Conservation (phyloP, 1,284 basidiomycete genomes). For the Pseudozyma sp. region DNA sequence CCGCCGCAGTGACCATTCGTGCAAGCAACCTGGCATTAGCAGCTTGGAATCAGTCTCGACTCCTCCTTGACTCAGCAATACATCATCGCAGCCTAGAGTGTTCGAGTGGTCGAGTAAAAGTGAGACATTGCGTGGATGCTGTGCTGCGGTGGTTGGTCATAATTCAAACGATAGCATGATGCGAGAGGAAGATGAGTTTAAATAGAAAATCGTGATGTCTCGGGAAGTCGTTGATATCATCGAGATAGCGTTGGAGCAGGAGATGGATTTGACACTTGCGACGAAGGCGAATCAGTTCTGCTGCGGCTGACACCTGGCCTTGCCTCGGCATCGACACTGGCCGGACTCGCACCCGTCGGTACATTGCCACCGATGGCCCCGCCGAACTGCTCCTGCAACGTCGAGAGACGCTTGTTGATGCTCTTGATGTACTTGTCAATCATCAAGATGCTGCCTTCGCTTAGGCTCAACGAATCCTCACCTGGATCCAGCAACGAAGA, state of each 20-base stretch:
- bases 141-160: conserved; percentile 1
- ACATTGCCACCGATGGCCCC: conserved; percentile 6
- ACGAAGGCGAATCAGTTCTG: conserved; percentile 21
- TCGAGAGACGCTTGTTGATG: conserved; percentile 59
- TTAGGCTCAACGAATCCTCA: conserved; percentile 74
- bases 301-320: conserved; percentile 26
- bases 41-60: background rate
- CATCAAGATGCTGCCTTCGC: conserved; percentile 54
- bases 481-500: conserved; percentile 90
- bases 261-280: conserved; percentile 15
- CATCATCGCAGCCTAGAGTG: background rate
- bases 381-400: conserved; percentile 47
- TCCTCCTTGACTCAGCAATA: background rate
- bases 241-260: conserved; percentile 12
- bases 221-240: conserved; percentile 1
- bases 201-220: background rate
- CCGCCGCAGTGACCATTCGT: background rate
- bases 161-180: background rate
- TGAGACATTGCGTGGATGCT: conserved; percentile 10
- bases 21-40: too few species aligned
- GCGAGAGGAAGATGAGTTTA: background rate
- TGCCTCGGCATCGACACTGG: conserved; percentile 19
- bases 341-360: conserved; percentile 13
- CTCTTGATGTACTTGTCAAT: conserved; percentile 65
- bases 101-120: background rate